Evolutionary conservation across 257 asterid species (phyloP).

Genomic region (Ilex aquifolium): DNA sequence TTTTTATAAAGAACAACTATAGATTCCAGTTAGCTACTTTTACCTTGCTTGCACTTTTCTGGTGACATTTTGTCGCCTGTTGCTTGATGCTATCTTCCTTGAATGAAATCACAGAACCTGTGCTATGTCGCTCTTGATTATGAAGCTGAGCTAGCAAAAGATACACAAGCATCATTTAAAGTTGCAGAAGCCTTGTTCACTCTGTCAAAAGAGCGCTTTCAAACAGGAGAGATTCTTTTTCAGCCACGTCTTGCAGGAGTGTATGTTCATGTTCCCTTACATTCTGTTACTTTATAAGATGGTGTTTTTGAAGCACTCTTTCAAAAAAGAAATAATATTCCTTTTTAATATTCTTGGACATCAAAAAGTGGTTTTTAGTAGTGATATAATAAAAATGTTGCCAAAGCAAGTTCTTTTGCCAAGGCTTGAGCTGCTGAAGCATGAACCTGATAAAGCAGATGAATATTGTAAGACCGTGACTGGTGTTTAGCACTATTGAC

Average conservation of each 20-base stretch:
- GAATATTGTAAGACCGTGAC: no score
- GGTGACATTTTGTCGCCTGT: neutral
- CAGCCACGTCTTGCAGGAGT: constrained; percentile 84
- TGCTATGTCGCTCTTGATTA: constrained; percentile 91
- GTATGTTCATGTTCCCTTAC: constrained; percentile 46
- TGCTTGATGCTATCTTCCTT: constrained; percentile 12
- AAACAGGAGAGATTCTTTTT: constrained; percentile 91
- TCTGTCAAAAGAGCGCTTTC: constrained; percentile 88
- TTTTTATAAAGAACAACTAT: no score
- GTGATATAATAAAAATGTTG: no score
- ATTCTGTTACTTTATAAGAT: constrained; percentile 11
- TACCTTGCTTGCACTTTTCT: no score
- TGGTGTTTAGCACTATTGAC: no score
- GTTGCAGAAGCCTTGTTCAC: constrained; percentile 56
- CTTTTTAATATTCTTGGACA: neutral
- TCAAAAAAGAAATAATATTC: neutral
- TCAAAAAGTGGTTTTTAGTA: no score
- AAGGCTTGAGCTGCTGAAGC: no score
- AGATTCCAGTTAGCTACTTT: no score
- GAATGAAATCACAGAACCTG: constrained; percentile 59
- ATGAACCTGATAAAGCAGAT: no score
- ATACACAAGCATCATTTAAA: constrained; percentile 59
- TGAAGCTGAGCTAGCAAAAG: constrained; percentile 79
- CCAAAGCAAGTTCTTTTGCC: no score
- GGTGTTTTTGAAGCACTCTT: constrained; percentile 9